Conservation (phyloP, 2,329 filamentous ascomycete species). For the Fusarium burgessii region DNA sequence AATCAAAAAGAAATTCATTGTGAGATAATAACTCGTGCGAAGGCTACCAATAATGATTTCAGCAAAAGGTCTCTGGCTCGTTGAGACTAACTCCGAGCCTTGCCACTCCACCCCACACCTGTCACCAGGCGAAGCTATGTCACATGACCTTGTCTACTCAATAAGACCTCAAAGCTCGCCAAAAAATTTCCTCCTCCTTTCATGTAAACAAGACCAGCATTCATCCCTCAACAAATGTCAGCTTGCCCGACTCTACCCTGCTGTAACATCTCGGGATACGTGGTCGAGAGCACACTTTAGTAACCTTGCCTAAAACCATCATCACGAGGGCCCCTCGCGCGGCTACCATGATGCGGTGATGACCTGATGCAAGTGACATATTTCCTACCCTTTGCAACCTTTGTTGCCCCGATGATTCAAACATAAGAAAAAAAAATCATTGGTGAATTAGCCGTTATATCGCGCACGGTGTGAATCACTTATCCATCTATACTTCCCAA, state of each 20-base stretch:
- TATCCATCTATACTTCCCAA: background rate
- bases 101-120: no score
- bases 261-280: conserved; percentile 64
- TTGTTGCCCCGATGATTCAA: conserved; percentile 16
- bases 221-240: conserved; percentile 55
- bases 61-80: no score
- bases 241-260: conserved; percentile 52
- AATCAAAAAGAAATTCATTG: no score
- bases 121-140: background rate
- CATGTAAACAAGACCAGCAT: conserved; percentile 59
- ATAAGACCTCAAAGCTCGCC: conserved; percentile 33
- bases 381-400: conserved; percentile 17
- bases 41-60: no score
- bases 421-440: background rate
- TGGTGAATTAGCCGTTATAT: background rate
- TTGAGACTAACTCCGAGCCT: no score
- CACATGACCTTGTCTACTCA: conserved; percentile 41
- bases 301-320: conserved; percentile 75
- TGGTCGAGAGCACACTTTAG: conserved; percentile 68
- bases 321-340: conserved; percentile 74
- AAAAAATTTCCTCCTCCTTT: conserved; percentile 47
- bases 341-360: conserved; percentile 76
- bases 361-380: conserved; percentile 75
- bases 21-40: no score
- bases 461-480: background rate